These are phyloP conservation scores for Blastocrithidia nonstop DNA, from an alignment of 208 protist genomes.

Conservation along the genomic window DNA sequence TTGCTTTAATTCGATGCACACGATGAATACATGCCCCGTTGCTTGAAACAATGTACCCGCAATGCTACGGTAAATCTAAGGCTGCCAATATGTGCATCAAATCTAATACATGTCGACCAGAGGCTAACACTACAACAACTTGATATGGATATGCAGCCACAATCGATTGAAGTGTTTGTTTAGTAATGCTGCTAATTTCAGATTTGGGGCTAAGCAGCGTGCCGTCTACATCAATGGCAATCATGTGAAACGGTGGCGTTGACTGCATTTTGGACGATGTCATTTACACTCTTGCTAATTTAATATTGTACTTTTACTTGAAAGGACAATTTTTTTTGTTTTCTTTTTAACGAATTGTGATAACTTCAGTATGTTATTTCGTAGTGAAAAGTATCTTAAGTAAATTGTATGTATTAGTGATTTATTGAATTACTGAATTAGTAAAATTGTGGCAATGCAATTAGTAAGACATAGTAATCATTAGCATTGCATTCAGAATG, in stretches of 20 bases:
- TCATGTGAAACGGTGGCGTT: neutral
- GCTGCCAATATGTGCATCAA: slow-evolving; percentile 7
- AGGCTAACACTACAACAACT: slow-evolving; percentile 18
- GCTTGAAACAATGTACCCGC: slow-evolving; percentile 27
- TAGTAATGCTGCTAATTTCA: slow-evolving; percentile 16
- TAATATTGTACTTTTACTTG: neutral
- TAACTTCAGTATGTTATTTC: neutral
- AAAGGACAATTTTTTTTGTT: neutral
- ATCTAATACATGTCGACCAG: slow-evolving; percentile 18
- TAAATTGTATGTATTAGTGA: no score
- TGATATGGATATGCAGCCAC: slow-evolving; percentile 7
- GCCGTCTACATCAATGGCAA: slow-evolving; percentile 20
- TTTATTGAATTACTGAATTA: no score
- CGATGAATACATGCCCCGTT: slow-evolving; percentile 30
- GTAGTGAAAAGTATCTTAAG: no score
- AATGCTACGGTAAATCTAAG: slow-evolving; percentile 6
- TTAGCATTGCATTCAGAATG: no score
- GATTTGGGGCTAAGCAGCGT: slow-evolving; percentile 22
- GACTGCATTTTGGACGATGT: neutral
- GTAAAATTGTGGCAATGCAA: no score
- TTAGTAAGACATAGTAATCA: no score
- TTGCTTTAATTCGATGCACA: slow-evolving; percentile 5
- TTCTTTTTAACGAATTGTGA: neutral
- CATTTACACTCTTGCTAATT: neutral
- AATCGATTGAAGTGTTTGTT: slow-evolving; percentile 6